Evolutionary conservation across 495 filamentous ascomycete species (phyloP).

Genomic region (Hyaloscypha variabilis): DNA sequence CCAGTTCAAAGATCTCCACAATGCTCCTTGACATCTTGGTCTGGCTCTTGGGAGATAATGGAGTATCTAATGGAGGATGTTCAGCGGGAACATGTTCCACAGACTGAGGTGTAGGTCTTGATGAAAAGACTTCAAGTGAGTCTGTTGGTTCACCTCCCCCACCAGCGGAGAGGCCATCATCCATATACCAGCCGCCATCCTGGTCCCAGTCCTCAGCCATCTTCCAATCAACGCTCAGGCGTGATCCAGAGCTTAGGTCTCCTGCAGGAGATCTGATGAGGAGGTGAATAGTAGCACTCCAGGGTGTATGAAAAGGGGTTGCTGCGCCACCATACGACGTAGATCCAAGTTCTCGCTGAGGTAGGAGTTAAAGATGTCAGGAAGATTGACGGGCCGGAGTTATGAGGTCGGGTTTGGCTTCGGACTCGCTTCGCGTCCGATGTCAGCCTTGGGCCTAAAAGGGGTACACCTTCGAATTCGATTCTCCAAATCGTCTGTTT

Average conservation of each 20-base stretch:
- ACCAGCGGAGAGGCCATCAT: slow-evolving; percentile 1
- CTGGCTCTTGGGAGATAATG: slow-evolving; percentile 8
- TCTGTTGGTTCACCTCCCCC: neutral
- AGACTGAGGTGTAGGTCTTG: neutral
- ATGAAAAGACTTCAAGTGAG: neutral
- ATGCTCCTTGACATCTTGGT: slow-evolving; percentile 17
- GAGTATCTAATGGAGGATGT: neutral
- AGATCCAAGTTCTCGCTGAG: neutral
- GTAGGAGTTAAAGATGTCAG: neutral
- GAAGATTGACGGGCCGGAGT: neutral
- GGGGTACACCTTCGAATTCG: neutral
- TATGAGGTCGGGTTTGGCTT: neutral
- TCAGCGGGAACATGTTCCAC: neutral
- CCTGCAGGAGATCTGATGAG: neutral
- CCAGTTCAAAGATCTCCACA: slow-evolving; percentile 23
- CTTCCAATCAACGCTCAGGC: neutral
- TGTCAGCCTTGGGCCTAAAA: neutral
- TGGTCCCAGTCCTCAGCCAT: neutral
- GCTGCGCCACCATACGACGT: slow-evolving; percentile 7
- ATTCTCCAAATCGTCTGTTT: neutral
- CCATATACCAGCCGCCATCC: slow-evolving; percentile 13
- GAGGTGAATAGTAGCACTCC: neutral
- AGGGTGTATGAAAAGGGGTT: neutral
- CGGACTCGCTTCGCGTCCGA: neutral
- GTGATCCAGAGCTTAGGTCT: neutral